Base-by-base conservation (phyloP, 345 rosid genomes). In the Draba incana region DNA sequence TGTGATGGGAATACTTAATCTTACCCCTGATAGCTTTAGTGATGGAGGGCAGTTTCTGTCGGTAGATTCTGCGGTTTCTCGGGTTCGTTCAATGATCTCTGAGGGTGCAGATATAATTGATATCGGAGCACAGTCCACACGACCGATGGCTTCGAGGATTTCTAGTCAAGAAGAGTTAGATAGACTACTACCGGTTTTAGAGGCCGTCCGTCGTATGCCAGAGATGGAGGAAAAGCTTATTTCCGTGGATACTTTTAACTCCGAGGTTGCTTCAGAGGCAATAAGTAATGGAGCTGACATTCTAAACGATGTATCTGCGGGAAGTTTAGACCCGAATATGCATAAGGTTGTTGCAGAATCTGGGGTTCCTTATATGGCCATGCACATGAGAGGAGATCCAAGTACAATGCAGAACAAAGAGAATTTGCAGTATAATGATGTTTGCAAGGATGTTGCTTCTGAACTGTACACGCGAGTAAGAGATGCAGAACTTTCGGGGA, bases 311-410 rank as follows among this genome's bases (percentile, higher is more conserved):
- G 90, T 86, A 35, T 94, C 96, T 31, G 92, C 92, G 0, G 98
- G 98, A 60, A 75, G 49, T 23, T 65, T 94, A 70, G 99, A 94
- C 43, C 70, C 80, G 4, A 77, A 86, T 53, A 91, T 94, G 98
- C 80, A 71, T 45, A 82, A 73, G 58, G 86, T 82, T 67, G 83
- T 94, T 39, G 78, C 75, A 8, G 78, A 67, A 23, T 88, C 92
- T 38, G 77, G 78, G 38, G 93, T 85, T 75, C 96, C 96, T 57
- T 91, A 87, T 42, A 78, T 91, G 47, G 82, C 81, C 2, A 94
- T 91, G 98, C 98, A 94, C 85, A 93, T 91, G 99, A 88, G 97
- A 76, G 99, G 92, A 55, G 90, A 93, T 75, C 95, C 95, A 25
- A 54, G 79, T 28, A 87, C 96, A 33, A 91, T 91, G 96, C 99